Percentiles rank a stretch among this genome's conserved stretches.
Evolutionary conservation across 176 grass and related monocot genomes (phyloP).

Genomic region (Alopecurus myosuroides): DNA sequence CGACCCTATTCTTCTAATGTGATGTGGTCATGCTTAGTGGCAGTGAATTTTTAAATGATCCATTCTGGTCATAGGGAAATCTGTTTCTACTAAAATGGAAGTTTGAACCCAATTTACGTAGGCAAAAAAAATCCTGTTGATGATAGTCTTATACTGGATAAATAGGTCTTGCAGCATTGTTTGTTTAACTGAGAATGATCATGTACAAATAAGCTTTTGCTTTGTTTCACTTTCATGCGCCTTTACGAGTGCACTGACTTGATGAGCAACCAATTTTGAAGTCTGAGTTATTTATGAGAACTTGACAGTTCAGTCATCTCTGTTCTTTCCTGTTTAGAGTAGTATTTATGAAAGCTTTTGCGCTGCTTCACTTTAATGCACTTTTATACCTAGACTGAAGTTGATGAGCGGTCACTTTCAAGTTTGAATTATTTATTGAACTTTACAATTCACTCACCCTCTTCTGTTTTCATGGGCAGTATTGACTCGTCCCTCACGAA

Average conservation of each 20-base stretch:
- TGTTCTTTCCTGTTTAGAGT: too few species aligned
- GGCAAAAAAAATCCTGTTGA: too few species aligned
- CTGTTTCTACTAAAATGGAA: not conserved
- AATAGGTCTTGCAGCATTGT: not conserved
- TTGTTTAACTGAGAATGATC: not conserved
- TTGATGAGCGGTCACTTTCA: not conserved
- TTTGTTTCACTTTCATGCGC: not conserved
- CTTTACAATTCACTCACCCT: not conserved
- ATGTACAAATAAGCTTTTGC: not conserved
- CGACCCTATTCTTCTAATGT: not conserved
- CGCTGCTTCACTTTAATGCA: not conserved
- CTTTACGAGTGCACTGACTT: not conserved
- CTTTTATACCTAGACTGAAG: not conserved
- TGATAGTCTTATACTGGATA: not conserved
- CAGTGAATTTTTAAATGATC: not conserved
- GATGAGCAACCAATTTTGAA: not conserved
- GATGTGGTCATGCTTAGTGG: not conserved
- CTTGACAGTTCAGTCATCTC: not conserved
- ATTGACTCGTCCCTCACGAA: slow-evolving; percentile 58
- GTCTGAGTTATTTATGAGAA: not conserved
- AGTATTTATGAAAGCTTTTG: not conserved
- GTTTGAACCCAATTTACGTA: not conserved
- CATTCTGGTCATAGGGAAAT: not conserved
- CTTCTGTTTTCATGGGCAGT: slow-evolving; percentile 36
- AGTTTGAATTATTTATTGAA: not conserved